Base-by-base conservation (phyloP, 768 basidiomycete species). In the Podaxis pistillaris region DNA sequence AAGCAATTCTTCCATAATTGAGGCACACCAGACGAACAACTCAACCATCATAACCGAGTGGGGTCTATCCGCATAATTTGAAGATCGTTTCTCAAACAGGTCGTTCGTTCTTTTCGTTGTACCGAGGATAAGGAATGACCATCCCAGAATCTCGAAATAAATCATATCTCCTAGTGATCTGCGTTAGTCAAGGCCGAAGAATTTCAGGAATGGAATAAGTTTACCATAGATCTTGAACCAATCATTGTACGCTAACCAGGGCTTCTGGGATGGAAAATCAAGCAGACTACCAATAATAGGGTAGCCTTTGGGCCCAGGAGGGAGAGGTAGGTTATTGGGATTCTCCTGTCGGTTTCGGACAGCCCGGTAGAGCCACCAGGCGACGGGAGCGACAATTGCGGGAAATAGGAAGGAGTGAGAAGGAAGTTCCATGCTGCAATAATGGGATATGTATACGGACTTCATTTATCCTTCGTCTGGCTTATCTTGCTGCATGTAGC, bases 61-160 rank as follows among this genome's bases (percentile, higher is more conserved):
- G 7, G 52, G 56, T 15, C 64, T 26, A 59, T 61, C 58, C 11
- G 67, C 64, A 51, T 67, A 67, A 11, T 63, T 61, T 4, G 65
- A 56, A 13, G 68, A 66, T 36, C 67, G 50, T 53, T 51, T 58
- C 12, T 65, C 68, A 9, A 67, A 62, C 3, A 69, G 53, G 13
- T 67, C 68, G 7, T 44, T 49, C 30, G 62, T 58, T 24, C 62
- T 37, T 28, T 56, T 55, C 44, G 60, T 47, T 0, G 56, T 63
- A 7, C 56, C 60, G 15, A 67, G 49, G 15, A 67, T 33, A 3
- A 69, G 4, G 33, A 67, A 57, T 6, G 33, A 26, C 24, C 59
- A 60, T 17, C 64, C 65, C 1, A 66, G 47, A 17, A 67, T 22
- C 47, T 65, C 57, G 19, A 66, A 63, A 41, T 63, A 65, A 13